A percentile compares a stretch with the other conserved stretches of the same genome.
Conservation (phyloP, 495 filamentous ascomycete species). For the Tuber borchii region DNA sequence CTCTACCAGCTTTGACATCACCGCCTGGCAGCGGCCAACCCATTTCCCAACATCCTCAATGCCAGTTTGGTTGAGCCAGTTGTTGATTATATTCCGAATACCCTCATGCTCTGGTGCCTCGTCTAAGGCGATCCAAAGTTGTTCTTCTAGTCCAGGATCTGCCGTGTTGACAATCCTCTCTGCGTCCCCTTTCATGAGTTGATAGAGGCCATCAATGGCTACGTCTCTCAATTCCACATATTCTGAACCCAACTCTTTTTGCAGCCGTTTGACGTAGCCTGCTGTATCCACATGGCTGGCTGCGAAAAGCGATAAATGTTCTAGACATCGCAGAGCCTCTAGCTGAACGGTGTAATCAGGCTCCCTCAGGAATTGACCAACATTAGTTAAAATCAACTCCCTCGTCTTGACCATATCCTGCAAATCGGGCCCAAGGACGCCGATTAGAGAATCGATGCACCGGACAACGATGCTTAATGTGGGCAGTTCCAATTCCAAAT, state of each 20-base stretch:
- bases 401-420: conserved; percentile 89
- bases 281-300: conserved; percentile 74
- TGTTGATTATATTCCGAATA: conserved; percentile 72
- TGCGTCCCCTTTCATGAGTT: conserved; percentile 88
- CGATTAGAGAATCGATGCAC: conserved; percentile 90
- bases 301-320: conserved; percentile 89
- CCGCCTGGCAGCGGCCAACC: conserved; percentile 79
- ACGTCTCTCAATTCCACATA: conserved; percentile 64
- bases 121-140: conserved; percentile 85
- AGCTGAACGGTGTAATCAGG: conserved; percentile 63
- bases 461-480: conserved; percentile 75
- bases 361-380: conserved; percentile 76
- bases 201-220: conserved; percentile 82
- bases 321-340: conserved; percentile 73
- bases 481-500: conserved; percentile 74
- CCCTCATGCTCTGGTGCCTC: conserved; percentile 64
- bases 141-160: conserved; percentile 72
- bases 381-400: conserved; percentile 80
- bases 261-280: conserved; percentile 73
- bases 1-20: conserved; percentile 76
- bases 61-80: conserved; percentile 85
- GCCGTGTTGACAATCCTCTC: conserved; percentile 67
- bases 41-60: conserved; percentile 69
- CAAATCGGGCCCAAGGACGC: conserved; percentile 89
- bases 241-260: conserved; percentile 65